Base-by-base conservation (phyloP, 345 rosid genomes). In the Raphanus sativus region DNA sequence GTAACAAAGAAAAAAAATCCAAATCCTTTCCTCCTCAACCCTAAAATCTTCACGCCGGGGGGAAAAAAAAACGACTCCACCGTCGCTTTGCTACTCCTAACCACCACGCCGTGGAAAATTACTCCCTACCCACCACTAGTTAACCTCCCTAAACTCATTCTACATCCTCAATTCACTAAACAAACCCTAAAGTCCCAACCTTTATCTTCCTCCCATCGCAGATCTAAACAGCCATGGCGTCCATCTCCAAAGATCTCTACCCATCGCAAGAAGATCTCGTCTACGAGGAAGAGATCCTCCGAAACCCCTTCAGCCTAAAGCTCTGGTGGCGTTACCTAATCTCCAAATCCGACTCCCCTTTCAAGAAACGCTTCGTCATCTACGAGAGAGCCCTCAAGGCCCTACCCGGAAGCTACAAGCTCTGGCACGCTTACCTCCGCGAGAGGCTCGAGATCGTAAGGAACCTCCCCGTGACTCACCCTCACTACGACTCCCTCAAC, bases 291-390 rank as follows among this genome's bases (percentile, higher is more conserved):
- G 99, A 95, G 87, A 80, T 95, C 2, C 52, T 95, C 17, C 85
- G 99, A 2, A 94, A 94, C 64, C 95, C 96, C 0, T 94, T 90
- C 42, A 89, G 91, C 76, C 80, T 92, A 6, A 92, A 90, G 81
- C 90, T 92, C 0, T 92, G 99, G 99, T 95, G 99, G 99, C 89
- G 99, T 3, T 95, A 92, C 73, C 54, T 95, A 26, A 82, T 88
- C 3, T 95, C 98, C 0, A 85, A 89, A 56, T 80, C 93, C 4
- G 96, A 87, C 0, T 77, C 92, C 24, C 93, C 97, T 0, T 87
- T 89, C 75, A 82, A 80, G 83, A 92, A 92, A 55, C 87, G 98
- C 5, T 87, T 85, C 74, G 64, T 91, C 0, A 87, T 92, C 55
- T 95, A 92, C 63, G 99, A 95, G 85, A 81, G 99, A 40, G 92